Conservation (phyloP, 352 stramenopile species). For the Thalassiosira exigua region DNA sequence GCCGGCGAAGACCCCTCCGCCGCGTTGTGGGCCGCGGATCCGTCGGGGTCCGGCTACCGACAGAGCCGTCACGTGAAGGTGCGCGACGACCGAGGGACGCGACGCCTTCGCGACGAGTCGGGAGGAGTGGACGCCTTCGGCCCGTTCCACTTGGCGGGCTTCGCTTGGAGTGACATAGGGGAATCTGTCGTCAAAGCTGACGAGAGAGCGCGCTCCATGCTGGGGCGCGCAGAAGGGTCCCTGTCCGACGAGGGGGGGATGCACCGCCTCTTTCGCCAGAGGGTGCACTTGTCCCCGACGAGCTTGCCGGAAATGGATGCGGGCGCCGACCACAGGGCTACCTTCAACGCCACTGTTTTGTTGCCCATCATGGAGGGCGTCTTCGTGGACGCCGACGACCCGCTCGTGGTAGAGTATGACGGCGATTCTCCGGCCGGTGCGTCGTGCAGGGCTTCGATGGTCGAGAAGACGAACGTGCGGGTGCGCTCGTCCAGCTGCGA, state of each 20-base stretch:
- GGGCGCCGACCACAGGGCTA: conserved; percentile 1
- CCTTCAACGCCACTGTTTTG: conserved; percentile 35
- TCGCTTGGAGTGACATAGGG: conserved; percentile 8
- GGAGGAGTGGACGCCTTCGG: conserved; percentile 19
- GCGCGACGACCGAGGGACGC: conserved; percentile 27
- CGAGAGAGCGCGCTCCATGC: conserved; percentile 13
- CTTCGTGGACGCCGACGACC: conserved; percentile 57
- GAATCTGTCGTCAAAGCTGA: no score
- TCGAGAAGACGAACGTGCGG: not conserved
- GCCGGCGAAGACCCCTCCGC: not conserved
- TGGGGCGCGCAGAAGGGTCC: conserved; percentile 15
- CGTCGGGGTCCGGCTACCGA: conserved; percentile 1
- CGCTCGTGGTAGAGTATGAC: conserved; percentile 33
- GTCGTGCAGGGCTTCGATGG: conserved; percentile 22
- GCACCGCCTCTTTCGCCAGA: conserved; percentile 43
- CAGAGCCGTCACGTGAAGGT: conserved; percentile 27
- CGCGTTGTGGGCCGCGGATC: not conserved
- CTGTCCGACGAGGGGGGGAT: conserved; percentile 45
- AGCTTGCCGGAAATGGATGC: not conserved
- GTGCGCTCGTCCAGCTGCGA: conserved; percentile 10
- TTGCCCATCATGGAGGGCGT: conserved; percentile 45
- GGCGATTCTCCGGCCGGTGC: conserved; percentile 10
- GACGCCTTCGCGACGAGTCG: conserved; percentile 26
- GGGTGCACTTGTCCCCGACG: conserved; percentile 9
- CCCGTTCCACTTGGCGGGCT: conserved; percentile 48